Evolutionary conservation across 108 stramenopile species (phyloP).

Genomic region (Poteriospumella lacustris): DNA sequence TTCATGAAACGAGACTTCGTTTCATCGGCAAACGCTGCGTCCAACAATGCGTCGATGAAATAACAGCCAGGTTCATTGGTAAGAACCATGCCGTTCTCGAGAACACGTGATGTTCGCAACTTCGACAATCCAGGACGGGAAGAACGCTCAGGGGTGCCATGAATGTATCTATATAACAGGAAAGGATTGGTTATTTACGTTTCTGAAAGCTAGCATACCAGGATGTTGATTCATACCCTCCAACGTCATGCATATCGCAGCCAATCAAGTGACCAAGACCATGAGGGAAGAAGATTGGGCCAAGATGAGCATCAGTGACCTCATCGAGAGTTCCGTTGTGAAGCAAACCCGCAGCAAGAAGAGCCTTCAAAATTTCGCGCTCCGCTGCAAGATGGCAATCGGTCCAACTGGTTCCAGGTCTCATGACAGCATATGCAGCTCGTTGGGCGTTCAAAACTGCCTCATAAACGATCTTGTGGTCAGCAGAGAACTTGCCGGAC

Average conservation of each 20-base stretch:
- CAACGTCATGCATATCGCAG: constrained; percentile 93
- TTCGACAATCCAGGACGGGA: constrained; percentile 66
- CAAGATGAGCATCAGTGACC: constrained; percentile 60
- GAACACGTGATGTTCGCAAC: constrained; percentile 70
- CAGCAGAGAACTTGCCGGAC: constrained; percentile 66
- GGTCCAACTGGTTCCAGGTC: constrained; percentile 81
- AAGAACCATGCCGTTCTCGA: constrained; percentile 73
- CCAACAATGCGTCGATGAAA: constrained; percentile 86
- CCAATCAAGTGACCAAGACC: constrained; percentile 98
- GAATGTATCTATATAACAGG: constrained; percentile 8
- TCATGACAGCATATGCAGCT: constrained; percentile 65
- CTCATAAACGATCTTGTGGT: constrained; percentile 73
- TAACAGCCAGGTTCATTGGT: constrained; percentile 97
- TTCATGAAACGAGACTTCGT: constrained; percentile 59
- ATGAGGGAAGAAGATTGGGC: constrained; percentile 96
- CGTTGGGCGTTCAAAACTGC: constrained; percentile 71
- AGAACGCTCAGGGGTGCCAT: constrained; percentile 1
- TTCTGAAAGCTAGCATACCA: too few species aligned
- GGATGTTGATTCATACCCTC: constrained; percentile 60
- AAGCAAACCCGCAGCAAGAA: constrained; percentile 45
- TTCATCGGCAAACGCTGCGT: constrained; percentile 67
- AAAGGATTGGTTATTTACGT: too few species aligned
- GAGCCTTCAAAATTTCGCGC: constrained; percentile 60
- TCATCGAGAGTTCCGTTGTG: constrained; percentile 50
- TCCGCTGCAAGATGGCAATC: constrained; percentile 86